Conservation (phyloP, 495 filamentous ascomycete genomes). For the Astrothelium macrocarpum region DNA sequence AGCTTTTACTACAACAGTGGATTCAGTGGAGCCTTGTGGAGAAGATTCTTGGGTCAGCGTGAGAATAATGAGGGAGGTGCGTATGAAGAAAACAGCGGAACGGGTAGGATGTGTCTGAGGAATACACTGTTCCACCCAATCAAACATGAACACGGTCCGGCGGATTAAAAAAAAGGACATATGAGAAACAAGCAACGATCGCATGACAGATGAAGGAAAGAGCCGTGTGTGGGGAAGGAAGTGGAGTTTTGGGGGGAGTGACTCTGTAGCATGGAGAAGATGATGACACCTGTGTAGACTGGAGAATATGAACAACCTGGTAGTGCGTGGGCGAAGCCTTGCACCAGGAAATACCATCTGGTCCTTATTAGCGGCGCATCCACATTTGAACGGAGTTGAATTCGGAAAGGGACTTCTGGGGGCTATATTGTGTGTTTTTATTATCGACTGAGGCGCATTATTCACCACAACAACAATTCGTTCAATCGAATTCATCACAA, state of each 20-base stretch:
- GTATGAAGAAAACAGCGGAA: slow-evolving; percentile 26
- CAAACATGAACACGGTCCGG: slow-evolving; percentile 28
- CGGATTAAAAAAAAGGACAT: slow-evolving; percentile 10
- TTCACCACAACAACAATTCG: too few relatives aligned
- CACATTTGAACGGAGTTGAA: slow-evolving; percentile 3
- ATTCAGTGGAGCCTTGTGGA: slow-evolving; percentile 38
- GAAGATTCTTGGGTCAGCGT: slow-evolving; percentile 39
- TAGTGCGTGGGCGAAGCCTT: too few relatives aligned
- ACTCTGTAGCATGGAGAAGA: neutral
- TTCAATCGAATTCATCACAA: too few relatives aligned
- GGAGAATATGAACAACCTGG: neutral
- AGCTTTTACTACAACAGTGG: slow-evolving; percentile 42
- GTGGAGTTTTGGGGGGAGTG: neutral
- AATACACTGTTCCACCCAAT: slow-evolving; percentile 31
- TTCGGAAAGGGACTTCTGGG: neutral
- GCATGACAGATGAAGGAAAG: neutral
- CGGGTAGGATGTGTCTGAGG: slow-evolving; percentile 31
- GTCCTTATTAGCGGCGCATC: neutral
- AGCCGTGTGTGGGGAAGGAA: neutral
- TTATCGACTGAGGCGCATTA: neutral
- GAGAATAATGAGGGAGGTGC: slow-evolving; percentile 38
- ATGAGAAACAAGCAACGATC: neutral
- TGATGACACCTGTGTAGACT: neutral
- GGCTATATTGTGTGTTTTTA: neutral
- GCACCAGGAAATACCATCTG: too few relatives aligned